These are phyloP conservation scores for Brasilioporus rufonigricans DNA, from an alignment of 768 basidiomycete genomes.

Conservation along the genomic window DNA sequence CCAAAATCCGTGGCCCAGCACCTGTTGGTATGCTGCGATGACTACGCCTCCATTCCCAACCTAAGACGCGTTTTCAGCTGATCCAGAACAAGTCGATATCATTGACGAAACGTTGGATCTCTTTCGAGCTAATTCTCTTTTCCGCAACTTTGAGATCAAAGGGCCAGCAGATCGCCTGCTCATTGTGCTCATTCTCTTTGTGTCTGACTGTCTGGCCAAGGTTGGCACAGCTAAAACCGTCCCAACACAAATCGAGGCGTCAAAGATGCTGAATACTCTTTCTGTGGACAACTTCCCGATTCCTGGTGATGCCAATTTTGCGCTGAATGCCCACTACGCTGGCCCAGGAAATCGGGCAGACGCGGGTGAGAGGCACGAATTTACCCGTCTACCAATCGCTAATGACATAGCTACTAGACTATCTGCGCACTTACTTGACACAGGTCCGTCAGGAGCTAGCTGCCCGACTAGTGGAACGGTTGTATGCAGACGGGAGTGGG, in stretches of 20 bases:
- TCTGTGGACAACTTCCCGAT: conserved; percentile 92
- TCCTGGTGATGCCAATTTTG: conserved; percentile 95
- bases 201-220: conserved; percentile 95
- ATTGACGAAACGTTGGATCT: conserved; percentile 95
- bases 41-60: conserved; percentile 7
- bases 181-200: conserved; percentile 96
- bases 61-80: conserved; percentile 48
- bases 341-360: conserved; percentile 73
- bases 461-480: conserved; percentile 75
- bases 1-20: conserved; percentile 90
- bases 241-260: conserved; percentile 79
- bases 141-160: conserved; percentile 99
- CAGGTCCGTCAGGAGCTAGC: conserved; percentile 94
- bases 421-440: conserved; percentile 84
- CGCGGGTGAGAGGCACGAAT: conserved; percentile 55
- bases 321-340: conserved; percentile 89
- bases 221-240: conserved; percentile 69
- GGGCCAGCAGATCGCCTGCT: conserved; percentile 93
- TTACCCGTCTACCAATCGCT: neutral
- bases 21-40: conserved; percentile 55
- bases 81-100: conserved; percentile 79
- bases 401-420: conserved; percentile 56
- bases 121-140: conserved; percentile 98
- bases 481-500: conserved; percentile 91
- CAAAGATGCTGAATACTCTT: conserved; percentile 85